Evolutionary conservation across 495 filamentous ascomycete genomes (phyloP).

Genomic region (Penicillium cinerascens): DNA sequence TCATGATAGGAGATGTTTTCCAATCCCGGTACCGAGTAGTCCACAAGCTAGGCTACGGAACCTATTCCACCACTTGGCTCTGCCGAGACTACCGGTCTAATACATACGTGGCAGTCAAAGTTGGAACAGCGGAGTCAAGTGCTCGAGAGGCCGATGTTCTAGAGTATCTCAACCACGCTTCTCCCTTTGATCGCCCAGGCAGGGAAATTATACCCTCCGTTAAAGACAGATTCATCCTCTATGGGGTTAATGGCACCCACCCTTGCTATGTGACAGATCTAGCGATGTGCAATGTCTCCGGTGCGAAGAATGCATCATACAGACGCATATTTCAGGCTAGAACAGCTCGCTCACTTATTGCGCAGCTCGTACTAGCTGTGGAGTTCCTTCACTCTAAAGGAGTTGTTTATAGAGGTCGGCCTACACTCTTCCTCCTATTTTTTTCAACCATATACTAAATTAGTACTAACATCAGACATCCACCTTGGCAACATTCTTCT

Average conservation of each 20-base stretch:
- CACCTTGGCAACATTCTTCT: constrained; percentile 28
- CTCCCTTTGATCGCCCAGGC: constrained; percentile 4
- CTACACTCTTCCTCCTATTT: background rate
- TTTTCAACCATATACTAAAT: background rate
- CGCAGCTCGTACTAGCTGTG: constrained; percentile 33
- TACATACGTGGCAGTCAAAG: constrained; percentile 27
- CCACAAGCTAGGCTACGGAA: constrained; percentile 36
- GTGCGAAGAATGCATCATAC: constrained; percentile 21
- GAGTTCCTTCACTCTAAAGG: constrained; percentile 24
- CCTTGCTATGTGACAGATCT: constrained; percentile 33
- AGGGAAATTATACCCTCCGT: constrained; percentile 20
- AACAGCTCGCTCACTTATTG: constrained; percentile 35
- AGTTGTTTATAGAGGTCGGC: constrained; percentile 18
- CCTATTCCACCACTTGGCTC: constrained; percentile 25
- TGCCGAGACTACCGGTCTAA: background rate
- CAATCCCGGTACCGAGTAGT: constrained; percentile 33
- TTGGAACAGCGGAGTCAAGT: constrained; percentile 15
- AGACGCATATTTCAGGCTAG: constrained; percentile 24
- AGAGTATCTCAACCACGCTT: constrained; percentile 2
- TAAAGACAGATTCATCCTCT: constrained; percentile 32
- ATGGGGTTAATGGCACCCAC: constrained; percentile 42
- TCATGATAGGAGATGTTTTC: constrained; percentile 35
- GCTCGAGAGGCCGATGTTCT: constrained; percentile 14
- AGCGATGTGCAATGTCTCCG: constrained; percentile 19
- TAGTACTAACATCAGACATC: constrained; percentile 13